Evolutionary conservation across 2,329 filamentous ascomycete species (phyloP), one percentile per base, ranked within the genome.

Genomic region (Pseudopithomyces maydicus): DNA sequence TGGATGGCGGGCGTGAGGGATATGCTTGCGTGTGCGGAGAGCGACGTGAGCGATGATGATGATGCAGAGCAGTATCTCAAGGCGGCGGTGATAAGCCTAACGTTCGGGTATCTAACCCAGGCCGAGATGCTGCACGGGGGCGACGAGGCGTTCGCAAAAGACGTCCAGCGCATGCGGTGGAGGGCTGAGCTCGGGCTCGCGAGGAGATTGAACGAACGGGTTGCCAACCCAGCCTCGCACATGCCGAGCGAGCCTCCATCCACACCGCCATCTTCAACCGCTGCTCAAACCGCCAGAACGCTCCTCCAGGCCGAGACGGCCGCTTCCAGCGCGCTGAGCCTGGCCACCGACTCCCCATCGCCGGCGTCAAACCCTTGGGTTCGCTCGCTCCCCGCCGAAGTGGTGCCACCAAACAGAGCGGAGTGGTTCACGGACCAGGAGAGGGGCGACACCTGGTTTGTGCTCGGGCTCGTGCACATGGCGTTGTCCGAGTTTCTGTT

Each of bases 41-140:
- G 59, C 5, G 59, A 58, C 2, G 60, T 53, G 19, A 58, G 58
- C 2, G 53, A 72, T 8, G 63, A 64, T 20, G 11, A 47, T 0
- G 26, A 63, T 1, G 65, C 66, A 11, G 57, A 54, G 14, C 71
- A 74, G 33, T 67, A 72, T 14, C 59, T 54, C 2, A 62, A 70
- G 14, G 51, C 65, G 7, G 67, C 65, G 33, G 63, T 72, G 15
- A 70, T 75, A 15, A 64, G 67, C 0, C 54, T 74, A 15, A 73
- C 71, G 7, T 72, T 72, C 45, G 71, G 61, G 1, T 75, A 70
- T 54, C 64, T 73, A 22, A 74, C 70, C 5, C 68, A 65, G 10
- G 61, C 68, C 8, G 70, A 73, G 33, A 44, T 50, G 1, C 61
- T 73, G 17, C 69, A 71, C 45, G 64, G 61, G 5, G 65, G 68